Evolutionary conservation across 2,329 filamentous ascomycete species (phyloP), one percentile per base, ranked within the genome.

Genomic region (Falciphora oryzae): DNA sequence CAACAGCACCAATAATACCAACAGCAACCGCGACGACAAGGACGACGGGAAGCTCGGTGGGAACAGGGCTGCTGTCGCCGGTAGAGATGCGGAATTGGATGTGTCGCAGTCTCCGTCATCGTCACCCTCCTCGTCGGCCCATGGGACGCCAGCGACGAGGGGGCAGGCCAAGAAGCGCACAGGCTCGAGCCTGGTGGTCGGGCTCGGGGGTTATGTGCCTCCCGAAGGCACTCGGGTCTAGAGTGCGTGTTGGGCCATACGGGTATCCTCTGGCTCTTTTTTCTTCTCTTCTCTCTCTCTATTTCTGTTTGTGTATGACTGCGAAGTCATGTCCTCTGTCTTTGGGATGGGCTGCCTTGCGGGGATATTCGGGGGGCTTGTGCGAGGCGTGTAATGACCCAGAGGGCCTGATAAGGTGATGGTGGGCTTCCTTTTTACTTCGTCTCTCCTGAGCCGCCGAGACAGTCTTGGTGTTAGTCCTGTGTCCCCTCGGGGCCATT

Each of bases 121-220:
- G 8, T 53, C 44, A 25, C 25, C 25, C 13, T 58, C 57, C 4
- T 58, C 57, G 57, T 58, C 57, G n/a, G 25, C n/a, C n/a, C 14
- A n/a, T 8, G 56, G 3, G 56, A 2, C n/a, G 56, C n/a, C 32
- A 31, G 14, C 50, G 11, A n/a, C 50, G 22, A 25, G 38, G 27
- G 6, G 22, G 50, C 7, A 50, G 61, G n/a, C 44, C 61, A 44
- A 58, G 50, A 58, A 31, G 14, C 3, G 25, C 25, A 58, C 25
- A 10, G 56, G 61, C 6, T 63, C 61, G 6, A 57, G 61, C 57
- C 50, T 58, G 8, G 56, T 38, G 22, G 61, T 63, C 32, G 61
- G 61, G 61, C 61, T 63, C 10, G 61, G 53, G 8, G 61, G 53
- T 18, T 32, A 63, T 63, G 13, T 58, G 14, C 27, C 22, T n/a